A percentile compares a stretch with the other conserved stretches of the same genome.
phyloP scores from a whole-genome alignment of 2,329 filamentous ascomycete species.

The Ceratocystis alfenasii region DNA sequence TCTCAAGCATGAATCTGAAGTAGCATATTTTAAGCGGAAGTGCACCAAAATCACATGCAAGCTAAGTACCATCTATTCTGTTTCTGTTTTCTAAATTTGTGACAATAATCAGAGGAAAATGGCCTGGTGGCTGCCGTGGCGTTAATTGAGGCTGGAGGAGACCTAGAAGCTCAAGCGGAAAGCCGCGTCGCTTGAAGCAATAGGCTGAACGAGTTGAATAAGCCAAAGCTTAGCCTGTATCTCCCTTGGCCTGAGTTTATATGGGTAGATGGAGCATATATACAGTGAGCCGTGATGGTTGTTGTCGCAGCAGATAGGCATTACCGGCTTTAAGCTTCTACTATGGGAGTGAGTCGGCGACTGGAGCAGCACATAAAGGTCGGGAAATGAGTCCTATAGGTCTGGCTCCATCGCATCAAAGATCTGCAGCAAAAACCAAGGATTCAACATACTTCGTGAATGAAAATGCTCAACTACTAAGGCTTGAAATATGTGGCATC shows the following conservation, averaged over 20 bases:
- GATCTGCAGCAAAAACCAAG: background rate
- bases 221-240: background rate
- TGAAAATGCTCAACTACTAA: background rate
- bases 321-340: too few species aligned
- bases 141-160: too few species aligned
- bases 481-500: conserved; percentile 2
- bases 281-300: background rate
- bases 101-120: too few species aligned
- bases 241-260: background rate
- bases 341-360: background rate
- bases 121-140: too few species aligned
- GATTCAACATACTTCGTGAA: background rate
- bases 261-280: background rate
- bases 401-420: too few species aligned
- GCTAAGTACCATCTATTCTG: background rate
- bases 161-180: too few species aligned
- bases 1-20: too few species aligned
- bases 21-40: too few species aligned
- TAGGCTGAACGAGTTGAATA: background rate
- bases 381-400: too few species aligned
- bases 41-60: background rate
- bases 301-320: background rate
- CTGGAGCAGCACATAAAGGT: background rate
- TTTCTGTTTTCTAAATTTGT: too few species aligned
- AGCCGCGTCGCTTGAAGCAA: too few species aligned